Evolutionary conservation across 2,329 filamentous ascomycete genomes (phyloP).

Genomic region (Sphaerulina vaccinii): DNA sequence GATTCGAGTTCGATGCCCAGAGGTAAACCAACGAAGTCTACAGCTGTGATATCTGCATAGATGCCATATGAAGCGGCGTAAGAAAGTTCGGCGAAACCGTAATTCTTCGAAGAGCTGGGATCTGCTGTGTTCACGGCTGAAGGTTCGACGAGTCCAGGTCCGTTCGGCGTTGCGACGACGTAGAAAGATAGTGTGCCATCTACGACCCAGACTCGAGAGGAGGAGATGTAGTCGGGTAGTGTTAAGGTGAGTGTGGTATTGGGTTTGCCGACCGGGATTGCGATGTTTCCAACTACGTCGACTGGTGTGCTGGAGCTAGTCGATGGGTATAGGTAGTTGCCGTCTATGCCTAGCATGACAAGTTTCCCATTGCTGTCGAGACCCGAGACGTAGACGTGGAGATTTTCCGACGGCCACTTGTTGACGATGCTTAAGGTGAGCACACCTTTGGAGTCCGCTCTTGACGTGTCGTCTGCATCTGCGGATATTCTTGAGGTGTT

Average conservation of each 20-base stretch:
- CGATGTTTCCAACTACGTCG: constrained; percentile 39
- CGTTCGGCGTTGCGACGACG: constrained; percentile 40
- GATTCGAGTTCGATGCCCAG: constrained; percentile 55
- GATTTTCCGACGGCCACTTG: constrained; percentile 39
- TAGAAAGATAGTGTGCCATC: constrained; percentile 46
- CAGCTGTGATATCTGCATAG: constrained; percentile 44
- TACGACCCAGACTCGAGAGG: constrained; percentile 49
- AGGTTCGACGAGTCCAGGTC: constrained; percentile 49
- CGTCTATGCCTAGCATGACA: constrained; percentile 45
- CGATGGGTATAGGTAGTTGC: constrained; percentile 44
- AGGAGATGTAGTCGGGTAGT: constrained; percentile 43
- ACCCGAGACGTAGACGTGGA: constrained; percentile 49
- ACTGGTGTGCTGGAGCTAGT: constrained; percentile 40
- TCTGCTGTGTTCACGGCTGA: constrained; percentile 43
- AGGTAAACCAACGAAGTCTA: constrained; percentile 42
- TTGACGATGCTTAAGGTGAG: constrained; percentile 42
- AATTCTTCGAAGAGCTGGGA: constrained; percentile 44
- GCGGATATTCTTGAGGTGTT: background rate
- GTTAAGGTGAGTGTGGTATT: constrained; percentile 42
- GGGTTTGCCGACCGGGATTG: constrained; percentile 41
- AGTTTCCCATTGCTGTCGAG: constrained; percentile 42
- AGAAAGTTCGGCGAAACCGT: constrained; percentile 48
- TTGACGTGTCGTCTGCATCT: background rate
- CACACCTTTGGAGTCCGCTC: constrained; percentile 8
- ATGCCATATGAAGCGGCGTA: constrained; percentile 45